Base-by-base conservation (phyloP, 352 stramenopile genomes). In the Pythium periplocum region DNA sequence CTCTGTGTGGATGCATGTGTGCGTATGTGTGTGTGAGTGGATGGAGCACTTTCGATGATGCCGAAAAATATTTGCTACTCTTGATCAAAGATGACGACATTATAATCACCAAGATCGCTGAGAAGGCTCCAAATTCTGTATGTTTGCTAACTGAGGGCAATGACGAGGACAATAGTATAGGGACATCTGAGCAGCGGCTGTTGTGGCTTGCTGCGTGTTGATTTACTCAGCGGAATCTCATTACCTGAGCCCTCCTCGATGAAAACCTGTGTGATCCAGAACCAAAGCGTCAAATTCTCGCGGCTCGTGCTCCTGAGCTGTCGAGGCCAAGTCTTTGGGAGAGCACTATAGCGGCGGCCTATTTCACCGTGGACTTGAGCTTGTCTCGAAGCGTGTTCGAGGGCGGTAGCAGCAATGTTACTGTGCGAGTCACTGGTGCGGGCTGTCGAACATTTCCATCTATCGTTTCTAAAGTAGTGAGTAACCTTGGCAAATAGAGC, bases 281-380 rank as follows among this genome's bases (percentile, higher is more conserved):
- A 87, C 83, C 83, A 94, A 94, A 87, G 81, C 89, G 83, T 94
- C 83, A 94, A 94, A 90, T 94, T 94, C 82, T 90, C 78, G 64
- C 68, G 69, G 75, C 68, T 71, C 64, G 44, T 71, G 17, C 62
- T 62, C 74, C 68, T 94, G 77, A 68, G 68, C 73, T 62, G 68
- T 83, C 71, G 75, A 94, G 86, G 83, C 83, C 83, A 80, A 92
- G 88, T 90, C 81, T 89, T 94, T 94, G 81, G 81, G 75, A 94
- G 59, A 92, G 51, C 11, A 69, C 85, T 44, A 44, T 54, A 4
- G 51, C 55, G 32, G 38, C 48, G 41, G 57, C 38, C 44, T 45
- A 39, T 38, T 46, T 50, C 48, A 45, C 6, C 49, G 57, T 48
- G 49, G 5, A 47, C 45, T 59, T 75, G 78, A 67, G 60, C 68